Base-by-base conservation (phyloP, 139 green algal genomes). In the Nannochloris sp. region DNA sequence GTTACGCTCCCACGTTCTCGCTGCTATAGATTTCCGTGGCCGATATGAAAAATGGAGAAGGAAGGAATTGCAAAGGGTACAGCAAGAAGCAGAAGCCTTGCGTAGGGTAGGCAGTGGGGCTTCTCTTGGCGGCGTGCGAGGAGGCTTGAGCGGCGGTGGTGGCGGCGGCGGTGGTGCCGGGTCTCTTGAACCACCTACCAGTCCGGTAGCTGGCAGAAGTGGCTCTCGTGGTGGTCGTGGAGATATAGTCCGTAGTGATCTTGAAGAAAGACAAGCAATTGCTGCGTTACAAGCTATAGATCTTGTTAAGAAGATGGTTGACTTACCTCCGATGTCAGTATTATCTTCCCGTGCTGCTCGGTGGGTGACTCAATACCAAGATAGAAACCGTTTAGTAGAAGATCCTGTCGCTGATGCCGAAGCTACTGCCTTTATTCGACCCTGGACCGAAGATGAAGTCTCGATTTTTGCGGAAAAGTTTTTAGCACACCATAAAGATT, bases 381-480 rank as follows among this genome's bases (percentile, higher is more conserved):
- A 73, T 62, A 29, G 59, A 51, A 90, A 87, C 51, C 79, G 70
- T 10, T 66, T 85, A 0, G 61, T 91, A 4, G 51, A 70, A 23
- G 83, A 91, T 51, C 85, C 88, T 2, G 59, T 78, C 9, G 59
- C 39, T 13, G 73, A 86, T 54, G 64, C 81, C 36, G 54, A 83
- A 57, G 58, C 68, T 67, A 51, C 74, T 34, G 36, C 44, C 6
- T 65, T 73, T 67, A 58, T 74, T 39, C 51, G 74, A 37, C 54
- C 73, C 2, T 97, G 91, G 91, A 79, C 59, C 0, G 62, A 75
- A 27, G 88, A 80, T 29, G 91, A 97, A 86, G 79, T 76, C 37
- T 70, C 69, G 6, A 74, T 89, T 24, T 97, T 97, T 76, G 75
- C 87, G 39, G 91, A 97, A 42, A 86, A 86, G 55, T 97, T 91